Percentiles rank a stretch among this genome's conserved stretches.
phyloP scores from a whole-genome alignment of 805 yeast genomes.

The Starmerella asiatica region DNA sequence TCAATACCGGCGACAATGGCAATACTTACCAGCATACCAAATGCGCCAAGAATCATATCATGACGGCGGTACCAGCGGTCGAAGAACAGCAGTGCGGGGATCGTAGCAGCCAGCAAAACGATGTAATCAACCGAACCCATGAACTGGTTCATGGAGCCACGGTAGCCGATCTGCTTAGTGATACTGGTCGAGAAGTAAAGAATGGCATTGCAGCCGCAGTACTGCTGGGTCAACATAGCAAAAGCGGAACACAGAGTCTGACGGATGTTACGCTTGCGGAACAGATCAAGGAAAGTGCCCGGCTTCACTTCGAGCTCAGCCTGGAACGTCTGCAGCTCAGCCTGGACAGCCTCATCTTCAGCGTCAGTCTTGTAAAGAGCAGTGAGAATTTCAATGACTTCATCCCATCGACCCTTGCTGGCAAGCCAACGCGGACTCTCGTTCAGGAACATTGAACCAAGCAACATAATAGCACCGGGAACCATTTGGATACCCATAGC shows the following conservation, averaged over 20 bases:
- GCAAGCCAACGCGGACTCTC: constrained; percentile 66
- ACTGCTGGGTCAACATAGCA: constrained; percentile 72
- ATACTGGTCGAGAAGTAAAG: constrained; percentile 81
- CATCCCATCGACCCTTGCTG: constrained; percentile 40
- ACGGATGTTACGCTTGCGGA: constrained; percentile 14
- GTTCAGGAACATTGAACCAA: constrained; percentile 57
- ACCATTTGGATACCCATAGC: constrained; percentile 62
- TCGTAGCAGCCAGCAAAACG: constrained; percentile 66
- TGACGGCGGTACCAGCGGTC: constrained; percentile 73
- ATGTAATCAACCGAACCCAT: constrained; percentile 42
- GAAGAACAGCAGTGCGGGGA: constrained; percentile 69
- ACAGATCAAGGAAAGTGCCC: constrained; percentile 39
- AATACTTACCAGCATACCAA: constrained; percentile 43
- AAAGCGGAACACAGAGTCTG: constrained; percentile 55
- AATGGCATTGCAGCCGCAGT: constrained; percentile 79
- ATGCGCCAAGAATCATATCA: constrained; percentile 54
- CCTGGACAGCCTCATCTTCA: constrained; percentile 26
- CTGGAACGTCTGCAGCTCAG: constrained; percentile 28
- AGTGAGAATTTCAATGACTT: constrained; percentile 44
- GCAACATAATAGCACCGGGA: constrained; percentile 49
- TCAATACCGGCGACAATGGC: constrained; percentile 20
- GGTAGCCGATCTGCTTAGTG: constrained; percentile 36
- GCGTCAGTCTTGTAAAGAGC: constrained; percentile 30
- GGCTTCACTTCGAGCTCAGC: constrained; percentile 26
- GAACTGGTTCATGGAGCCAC: constrained; percentile 51